These are phyloP conservation scores for Neofusicoccum parvum DNA, from an alignment of 2,329 filamentous ascomycete genomes.

Conservation along the genomic window DNA sequence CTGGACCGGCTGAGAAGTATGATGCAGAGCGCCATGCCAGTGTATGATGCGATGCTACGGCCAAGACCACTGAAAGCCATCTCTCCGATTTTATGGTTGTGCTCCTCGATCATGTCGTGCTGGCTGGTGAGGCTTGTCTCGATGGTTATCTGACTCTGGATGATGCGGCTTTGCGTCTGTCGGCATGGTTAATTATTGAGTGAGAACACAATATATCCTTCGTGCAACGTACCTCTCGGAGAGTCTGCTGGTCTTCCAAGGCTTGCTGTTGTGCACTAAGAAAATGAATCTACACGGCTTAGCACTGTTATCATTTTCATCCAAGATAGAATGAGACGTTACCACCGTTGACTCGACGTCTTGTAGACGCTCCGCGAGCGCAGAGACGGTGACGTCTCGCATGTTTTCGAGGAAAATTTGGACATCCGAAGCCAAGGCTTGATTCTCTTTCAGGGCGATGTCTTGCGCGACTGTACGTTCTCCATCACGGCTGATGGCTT, in stretches of 20 bases:
- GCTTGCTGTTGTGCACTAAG: constrained; percentile 1
- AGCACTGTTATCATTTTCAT: not conserved
- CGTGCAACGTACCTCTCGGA: not conserved
- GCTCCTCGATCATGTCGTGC: constrained; percentile 9
- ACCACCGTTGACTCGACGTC: constrained; percentile 1
- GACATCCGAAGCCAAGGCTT: not conserved
- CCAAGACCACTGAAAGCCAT: constrained; percentile 1
- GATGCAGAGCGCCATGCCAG: not conserved
- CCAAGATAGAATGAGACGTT: not conserved
- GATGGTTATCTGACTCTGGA: not conserved
- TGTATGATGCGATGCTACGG: not conserved
- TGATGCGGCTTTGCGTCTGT: constrained; percentile 5
- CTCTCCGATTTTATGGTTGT: constrained; percentile 1
- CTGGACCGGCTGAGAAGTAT: constrained; percentile 1
- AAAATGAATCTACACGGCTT: not conserved
- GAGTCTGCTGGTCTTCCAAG: not conserved
- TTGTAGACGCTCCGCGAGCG: not conserved
- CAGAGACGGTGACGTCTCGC: not conserved
- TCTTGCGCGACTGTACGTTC: constrained; percentile 1
- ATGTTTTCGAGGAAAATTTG: not conserved
- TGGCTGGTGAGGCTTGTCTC: not conserved
- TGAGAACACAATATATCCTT: not conserved
- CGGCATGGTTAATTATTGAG: not conserved
- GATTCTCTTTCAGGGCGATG: not conserved
- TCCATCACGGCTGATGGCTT: constrained; percentile 1